Base-by-base conservation (phyloP, 345 rosid genomes). In the Syzygium aromaticum region DNA sequence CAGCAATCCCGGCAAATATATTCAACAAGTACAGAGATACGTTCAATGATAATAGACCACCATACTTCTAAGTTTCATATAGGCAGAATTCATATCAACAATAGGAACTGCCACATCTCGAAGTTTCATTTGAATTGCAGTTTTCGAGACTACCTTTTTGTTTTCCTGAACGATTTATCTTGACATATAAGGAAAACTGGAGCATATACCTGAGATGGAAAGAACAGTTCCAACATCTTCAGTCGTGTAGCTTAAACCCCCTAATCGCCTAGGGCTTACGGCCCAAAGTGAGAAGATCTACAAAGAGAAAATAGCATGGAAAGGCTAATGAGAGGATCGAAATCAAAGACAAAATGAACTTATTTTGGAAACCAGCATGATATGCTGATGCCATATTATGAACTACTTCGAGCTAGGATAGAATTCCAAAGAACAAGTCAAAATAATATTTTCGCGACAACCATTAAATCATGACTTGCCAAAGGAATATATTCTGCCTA, bases 271-370 rank as follows among this genome's bases (percentile, higher is more conserved):
- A 11, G 97, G 96, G 84, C 99, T 98, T 77, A 93, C 98, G 49
- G 98, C 98, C 99, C 99, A 98, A 73, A 98, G 53, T 8, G 98
- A 95, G 90, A 95, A 95, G 89, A 98, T 92, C 99, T 96, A 53
- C 84, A 46, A 51, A 77, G 46, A 63, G 87, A 64, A 73, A 73
- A 46, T 19, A 73, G 80, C 8, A 33, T 46, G 3, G 25, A 73
- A 73, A 73, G 80, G 80, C 3, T 33, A 73, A 22, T 73, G 49
- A 73, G 80, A 33, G 46, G 80, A 22, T 73, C 25, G 2, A 73
- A 33, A 19, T 59, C 9, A 61, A 77, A 77, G 88, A 64, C 43
- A 28, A 86, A 59, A 59, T 22, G 63, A 8, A 63, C 73, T 54
- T 11, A 38, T 27, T 27, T 21, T 19, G 80, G 80, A 73, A 73